Percentiles rank a stretch among this genome's conserved stretches.
These are phyloP conservation scores for Scutellospora calospora DNA, from an alignment of 371 early-diverging fungal genomes.

Conservation along the genomic window DNA sequence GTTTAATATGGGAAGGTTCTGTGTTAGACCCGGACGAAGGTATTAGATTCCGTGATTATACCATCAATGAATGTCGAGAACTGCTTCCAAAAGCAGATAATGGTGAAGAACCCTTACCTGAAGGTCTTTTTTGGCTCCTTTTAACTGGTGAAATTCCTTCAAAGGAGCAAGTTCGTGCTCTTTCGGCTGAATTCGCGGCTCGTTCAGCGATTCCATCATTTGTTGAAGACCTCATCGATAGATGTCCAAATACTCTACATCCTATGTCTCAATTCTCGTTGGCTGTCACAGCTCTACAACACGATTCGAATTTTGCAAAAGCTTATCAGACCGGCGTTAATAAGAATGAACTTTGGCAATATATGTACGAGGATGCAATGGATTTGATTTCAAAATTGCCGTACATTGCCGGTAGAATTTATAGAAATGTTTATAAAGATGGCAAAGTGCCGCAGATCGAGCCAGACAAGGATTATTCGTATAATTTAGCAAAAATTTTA, in stretches of 20 bases:
- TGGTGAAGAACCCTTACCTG: conserved; percentile 95
- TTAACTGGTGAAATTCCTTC: conserved; percentile 98
- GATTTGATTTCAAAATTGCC: conserved; percentile 98
- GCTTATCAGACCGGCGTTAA: conserved; percentile 94
- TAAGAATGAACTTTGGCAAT: conserved; percentile 97
- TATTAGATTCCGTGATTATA: conserved; percentile 96
- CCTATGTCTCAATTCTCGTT: conserved; percentile 98
- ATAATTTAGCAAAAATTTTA: conserved; percentile 93
- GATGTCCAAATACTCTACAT: conserved; percentile 97
- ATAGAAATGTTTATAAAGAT: conserved; percentile 98
- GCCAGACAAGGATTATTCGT: conserved; percentile 89
- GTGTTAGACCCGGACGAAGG: conserved; percentile 98
- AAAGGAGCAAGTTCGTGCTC: conserved; percentile 86
- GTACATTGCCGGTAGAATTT: conserved; percentile 96
- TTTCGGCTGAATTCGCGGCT: conserved; percentile 97
- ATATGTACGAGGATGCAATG: conserved; percentile 96
- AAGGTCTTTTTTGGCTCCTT: conserved; percentile 97
- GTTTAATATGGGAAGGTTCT: conserved; percentile 97
- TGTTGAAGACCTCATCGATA: conserved; percentile 96
- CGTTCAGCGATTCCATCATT: conserved; percentile 90
- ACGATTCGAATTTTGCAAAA: conserved; percentile 95
- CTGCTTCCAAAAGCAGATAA: conserved; percentile 87
- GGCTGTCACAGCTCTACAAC: conserved; percentile 96
- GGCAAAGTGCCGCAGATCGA: conserved; percentile 90
- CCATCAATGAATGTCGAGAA: conserved; percentile 97